phyloP scores from a whole-genome alignment of 805 yeast species.

The Kuraishia hungarica region DNA sequence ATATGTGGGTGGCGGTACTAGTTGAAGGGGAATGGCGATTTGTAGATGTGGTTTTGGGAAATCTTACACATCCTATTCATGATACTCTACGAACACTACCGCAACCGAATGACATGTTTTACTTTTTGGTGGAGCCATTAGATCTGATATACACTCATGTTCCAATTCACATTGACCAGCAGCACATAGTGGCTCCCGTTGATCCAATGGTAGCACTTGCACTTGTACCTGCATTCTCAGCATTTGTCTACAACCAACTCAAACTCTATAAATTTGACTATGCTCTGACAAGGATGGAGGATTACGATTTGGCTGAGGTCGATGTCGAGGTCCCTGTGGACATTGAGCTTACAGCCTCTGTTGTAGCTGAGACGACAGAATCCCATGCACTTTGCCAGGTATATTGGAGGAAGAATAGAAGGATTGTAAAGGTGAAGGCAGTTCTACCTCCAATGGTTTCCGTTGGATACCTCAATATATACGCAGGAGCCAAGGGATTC shows the following conservation, averaged over 20 bases:
- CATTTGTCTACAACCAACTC: slow-evolving; percentile 55
- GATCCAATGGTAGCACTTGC: slow-evolving; percentile 71
- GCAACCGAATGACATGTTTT: slow-evolving; percentile 38
- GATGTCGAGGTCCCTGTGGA: slow-evolving; percentile 64
- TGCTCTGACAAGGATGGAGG: slow-evolving; percentile 63
- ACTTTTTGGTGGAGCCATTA: slow-evolving; percentile 72
- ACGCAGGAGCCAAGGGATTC: slow-evolving; percentile 47
- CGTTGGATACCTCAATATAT: slow-evolving; percentile 69
- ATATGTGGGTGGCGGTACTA: slow-evolving; percentile 80
- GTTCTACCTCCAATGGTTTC: slow-evolving; percentile 60
- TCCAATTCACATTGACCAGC: slow-evolving; percentile 71
- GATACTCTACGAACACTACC: slow-evolving; percentile 25
- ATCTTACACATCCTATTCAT: slow-evolving; percentile 42
- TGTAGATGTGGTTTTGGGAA: slow-evolving; percentile 65
- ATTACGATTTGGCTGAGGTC: slow-evolving; percentile 73
- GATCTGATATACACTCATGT: slow-evolving; percentile 77
- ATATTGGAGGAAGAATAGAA: slow-evolving; percentile 54
- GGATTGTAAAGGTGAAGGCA: slow-evolving; percentile 76
- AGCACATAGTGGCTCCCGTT: slow-evolving; percentile 80
- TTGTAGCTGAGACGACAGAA: slow-evolving; percentile 36
- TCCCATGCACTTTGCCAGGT: slow-evolving; percentile 68
- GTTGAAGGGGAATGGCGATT: slow-evolving; percentile 74
- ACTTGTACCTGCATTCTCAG: slow-evolving; percentile 82
- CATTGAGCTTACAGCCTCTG: slow-evolving; percentile 56
- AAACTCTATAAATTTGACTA: slow-evolving; percentile 64